Conservation (phyloP, 1,139 yeast genomes). For the Kodamaea alishanica region DNA sequence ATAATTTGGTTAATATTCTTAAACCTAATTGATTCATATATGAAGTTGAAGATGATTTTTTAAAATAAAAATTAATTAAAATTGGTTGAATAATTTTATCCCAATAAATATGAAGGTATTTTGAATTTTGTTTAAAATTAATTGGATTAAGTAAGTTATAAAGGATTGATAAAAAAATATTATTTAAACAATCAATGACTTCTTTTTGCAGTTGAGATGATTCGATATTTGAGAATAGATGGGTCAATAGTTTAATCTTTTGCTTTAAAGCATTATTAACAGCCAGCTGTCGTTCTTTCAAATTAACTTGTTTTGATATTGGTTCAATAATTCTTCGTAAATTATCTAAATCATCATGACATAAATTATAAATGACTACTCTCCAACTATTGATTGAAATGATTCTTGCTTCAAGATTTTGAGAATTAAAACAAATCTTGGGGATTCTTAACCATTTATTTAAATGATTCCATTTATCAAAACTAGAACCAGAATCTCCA, state of each 20-base stretch:
- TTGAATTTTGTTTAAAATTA: slow-evolving; percentile 18
- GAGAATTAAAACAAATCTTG: slow-evolving; percentile 27
- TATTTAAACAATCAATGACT: slow-evolving; percentile 30
- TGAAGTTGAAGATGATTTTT: slow-evolving; percentile 20
- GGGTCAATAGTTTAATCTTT: slow-evolving; percentile 28
- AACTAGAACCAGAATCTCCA: slow-evolving; percentile 20
- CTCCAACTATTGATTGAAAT: slow-evolving; percentile 38
- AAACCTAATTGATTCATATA: slow-evolving; percentile 28
- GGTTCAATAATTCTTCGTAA: slow-evolving; percentile 21
- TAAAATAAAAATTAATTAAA: slow-evolving; percentile 32
- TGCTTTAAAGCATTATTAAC: slow-evolving; percentile 22
- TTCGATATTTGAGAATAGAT: slow-evolving; percentile 25
- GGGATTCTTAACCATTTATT: slow-evolving; percentile 36
- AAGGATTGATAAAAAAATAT: slow-evolving; percentile 29
- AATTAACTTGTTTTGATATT: slow-evolving; percentile 8
- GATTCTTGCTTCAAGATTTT: slow-evolving; percentile 23
- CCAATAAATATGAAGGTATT: slow-evolving; percentile 36
- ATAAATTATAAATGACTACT: slow-evolving; percentile 34
- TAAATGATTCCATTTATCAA: slow-evolving; percentile 34
- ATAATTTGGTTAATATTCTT: slow-evolving; percentile 21
- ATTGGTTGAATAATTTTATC: slow-evolving; percentile 36
- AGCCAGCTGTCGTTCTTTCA: slow-evolving; percentile 15
- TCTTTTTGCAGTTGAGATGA: slow-evolving; percentile 22
- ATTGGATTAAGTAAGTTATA: slow-evolving; percentile 30
- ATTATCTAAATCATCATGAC: slow-evolving; percentile 30